Percentiles rank a stretch among this genome's conserved stretches.
phyloP scores from a whole-genome alignment of 2,329 filamentous ascomycete genomes.

The Magnaporthales sp. region DNA sequence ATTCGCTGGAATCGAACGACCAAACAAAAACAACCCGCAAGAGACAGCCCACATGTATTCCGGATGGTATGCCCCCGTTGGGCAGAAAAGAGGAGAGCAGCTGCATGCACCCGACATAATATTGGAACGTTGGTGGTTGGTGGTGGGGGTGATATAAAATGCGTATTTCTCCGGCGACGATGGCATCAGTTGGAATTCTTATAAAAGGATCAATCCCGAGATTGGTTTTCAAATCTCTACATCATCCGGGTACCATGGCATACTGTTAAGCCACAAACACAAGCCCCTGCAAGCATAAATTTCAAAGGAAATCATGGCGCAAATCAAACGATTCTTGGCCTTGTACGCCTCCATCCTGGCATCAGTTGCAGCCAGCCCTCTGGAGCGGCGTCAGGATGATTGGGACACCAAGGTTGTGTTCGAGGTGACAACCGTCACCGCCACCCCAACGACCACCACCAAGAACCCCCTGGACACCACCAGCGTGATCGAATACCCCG shows the following conservation, averaged over 20 bases:
- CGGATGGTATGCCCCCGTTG: not conserved
- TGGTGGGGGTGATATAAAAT: not conserved
- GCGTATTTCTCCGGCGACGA: not conserved
- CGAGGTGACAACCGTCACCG: not conserved
- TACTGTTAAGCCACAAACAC: not conserved
- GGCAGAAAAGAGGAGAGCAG: not conserved
- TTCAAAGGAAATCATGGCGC: not conserved
- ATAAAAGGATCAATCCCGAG: not conserved
- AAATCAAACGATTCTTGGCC: not conserved
- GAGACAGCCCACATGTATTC: not conserved
- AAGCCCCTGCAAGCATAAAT: not conserved
- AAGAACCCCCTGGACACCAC: constrained; percentile 2
- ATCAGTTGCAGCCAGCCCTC: not conserved
- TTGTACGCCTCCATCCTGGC: not conserved
- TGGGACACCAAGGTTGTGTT: not conserved
- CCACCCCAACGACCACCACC: not conserved
- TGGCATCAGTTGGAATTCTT: not conserved
- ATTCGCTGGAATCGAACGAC: not conserved
- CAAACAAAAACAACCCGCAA: not conserved
- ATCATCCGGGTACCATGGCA: not conserved
- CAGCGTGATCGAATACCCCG: not conserved
- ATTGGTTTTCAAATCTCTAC: not conserved
- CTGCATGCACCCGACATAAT: not conserved
- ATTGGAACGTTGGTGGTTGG: not conserved
- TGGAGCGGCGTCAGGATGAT: not conserved